phyloP scores from a whole-genome alignment of 768 basidiomycete species.

The Suillus decipiens region DNA sequence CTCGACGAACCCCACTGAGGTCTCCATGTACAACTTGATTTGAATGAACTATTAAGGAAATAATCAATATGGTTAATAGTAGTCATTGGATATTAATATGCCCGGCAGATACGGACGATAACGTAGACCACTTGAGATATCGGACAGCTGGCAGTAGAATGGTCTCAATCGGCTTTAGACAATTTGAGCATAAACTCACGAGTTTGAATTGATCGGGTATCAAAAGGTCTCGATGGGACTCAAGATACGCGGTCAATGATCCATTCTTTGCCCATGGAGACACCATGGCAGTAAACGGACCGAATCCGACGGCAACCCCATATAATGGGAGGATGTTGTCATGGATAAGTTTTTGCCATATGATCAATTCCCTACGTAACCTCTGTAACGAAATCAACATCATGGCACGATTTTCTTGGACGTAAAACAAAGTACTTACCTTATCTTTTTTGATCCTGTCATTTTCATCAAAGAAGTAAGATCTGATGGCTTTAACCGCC shows the following conservation, averaged over 20 bases:
- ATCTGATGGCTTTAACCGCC: constrained; percentile 12
- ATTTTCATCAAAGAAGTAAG: constrained; percentile 4
- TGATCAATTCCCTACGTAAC: constrained; percentile 22
- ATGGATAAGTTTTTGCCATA: constrained; percentile 24
- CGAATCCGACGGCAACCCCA: constrained; percentile 24
- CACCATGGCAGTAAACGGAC: constrained; percentile 24
- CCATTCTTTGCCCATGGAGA: constrained; percentile 27
- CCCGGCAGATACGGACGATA: not conserved
- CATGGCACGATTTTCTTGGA: not conserved
- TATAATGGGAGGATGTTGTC: constrained; percentile 24
- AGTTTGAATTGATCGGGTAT: constrained; percentile 19
- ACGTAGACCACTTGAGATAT: constrained; percentile 2
- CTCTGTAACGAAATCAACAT: constrained; percentile 12
- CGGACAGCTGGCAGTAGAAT: not conserved
- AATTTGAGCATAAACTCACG: constrained; percentile 13
- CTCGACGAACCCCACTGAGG: constrained; percentile 9
- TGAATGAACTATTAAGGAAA: constrained; percentile 7
- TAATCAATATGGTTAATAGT: not conserved
- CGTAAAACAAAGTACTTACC: not conserved
- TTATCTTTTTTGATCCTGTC: constrained; percentile 9
- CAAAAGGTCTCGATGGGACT: constrained; percentile 9
- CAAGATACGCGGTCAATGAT: constrained; percentile 18
- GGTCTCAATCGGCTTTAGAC: not conserved
- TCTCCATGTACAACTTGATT: constrained; percentile 11
- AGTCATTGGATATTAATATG: not conserved